Conservation (phyloP, 129 eudicot genomes). For the Silybum marianum region DNA sequence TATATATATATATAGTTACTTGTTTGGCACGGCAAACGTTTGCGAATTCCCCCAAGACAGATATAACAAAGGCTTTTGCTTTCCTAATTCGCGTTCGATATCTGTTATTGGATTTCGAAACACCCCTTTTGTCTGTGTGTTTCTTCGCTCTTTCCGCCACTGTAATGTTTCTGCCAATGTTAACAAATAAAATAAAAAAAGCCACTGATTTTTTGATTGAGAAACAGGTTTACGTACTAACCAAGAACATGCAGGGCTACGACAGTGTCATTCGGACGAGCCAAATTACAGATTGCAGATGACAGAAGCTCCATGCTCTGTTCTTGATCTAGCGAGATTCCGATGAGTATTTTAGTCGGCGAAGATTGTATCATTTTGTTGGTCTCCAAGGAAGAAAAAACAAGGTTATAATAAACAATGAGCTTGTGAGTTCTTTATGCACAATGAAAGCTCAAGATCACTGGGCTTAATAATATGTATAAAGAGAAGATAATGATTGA, state of each 20-base stretch:
- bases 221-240: slow-evolving; percentile 33
- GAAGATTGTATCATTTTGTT: slow-evolving; percentile 42
- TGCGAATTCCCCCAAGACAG: slow-evolving; percentile 74
- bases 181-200: not conserved
- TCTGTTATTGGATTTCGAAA: slow-evolving; percentile 31
- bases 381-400: not conserved
- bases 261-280: slow-evolving; percentile 65
- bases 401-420: not conserved
- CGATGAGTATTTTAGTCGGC: slow-evolving; percentile 66
- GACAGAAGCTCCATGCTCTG: slow-evolving; percentile 60
- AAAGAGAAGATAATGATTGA: slow-evolving; percentile 25
- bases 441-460: slow-evolving; percentile 14
- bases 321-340: slow-evolving; percentile 62
- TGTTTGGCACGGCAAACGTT: slow-evolving; percentile 59
- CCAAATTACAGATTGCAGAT: slow-evolving; percentile 64
- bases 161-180: slow-evolving; percentile 1
- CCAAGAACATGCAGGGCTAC: slow-evolving; percentile 82
- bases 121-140: slow-evolving; percentile 17
- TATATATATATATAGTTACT: slow-evolving; percentile 28
- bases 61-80: slow-evolving; percentile 80
- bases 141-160: slow-evolving; percentile 41
- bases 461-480: slow-evolving; percentile 33
- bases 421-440: slow-evolving; percentile 22
- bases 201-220: not conserved
- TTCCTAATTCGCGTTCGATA: slow-evolving; percentile 58